phyloP scores from a whole-genome alignment of 2,329 filamentous ascomycete genomes.

The Botrytis cinerea region DNA sequence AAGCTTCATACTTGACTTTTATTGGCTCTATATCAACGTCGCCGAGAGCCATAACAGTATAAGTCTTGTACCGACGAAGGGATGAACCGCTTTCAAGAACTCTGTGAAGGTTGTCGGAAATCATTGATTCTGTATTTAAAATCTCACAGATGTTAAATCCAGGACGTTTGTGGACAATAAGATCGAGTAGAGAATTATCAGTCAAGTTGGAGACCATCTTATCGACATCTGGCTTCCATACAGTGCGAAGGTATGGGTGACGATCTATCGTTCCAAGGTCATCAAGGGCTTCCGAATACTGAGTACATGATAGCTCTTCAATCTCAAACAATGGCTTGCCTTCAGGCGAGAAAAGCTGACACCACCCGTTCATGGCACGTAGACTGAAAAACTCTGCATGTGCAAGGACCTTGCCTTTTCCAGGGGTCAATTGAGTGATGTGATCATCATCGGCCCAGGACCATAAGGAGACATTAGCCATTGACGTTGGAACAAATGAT shows the following conservation, averaged over 20 bases:
- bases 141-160: constrained; percentile 8
- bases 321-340: constrained; percentile 13
- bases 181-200: constrained; percentile 7
- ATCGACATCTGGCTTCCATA: constrained; percentile 20
- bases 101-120: constrained; percentile 10
- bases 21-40: background rate
- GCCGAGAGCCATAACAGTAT: background rate
- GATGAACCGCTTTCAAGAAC: constrained; percentile 17
- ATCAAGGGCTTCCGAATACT: constrained; percentile 12
- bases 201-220: background rate
- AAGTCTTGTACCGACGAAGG: constrained; percentile 13
- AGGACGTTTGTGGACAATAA: constrained; percentile 17
- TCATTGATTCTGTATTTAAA: background rate
- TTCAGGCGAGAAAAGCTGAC: constrained; percentile 16
- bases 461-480: constrained; percentile 7
- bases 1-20: background rate
- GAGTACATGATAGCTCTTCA: background rate
- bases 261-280: constrained; percentile 12
- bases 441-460: background rate
- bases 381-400: background rate
- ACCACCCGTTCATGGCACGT: background rate
- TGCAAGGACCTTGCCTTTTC: background rate
- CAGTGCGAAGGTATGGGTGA: constrained; percentile 17
- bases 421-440: background rate
- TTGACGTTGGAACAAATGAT: constrained; percentile 17